Evolutionary conservation across 169 alveolate genomes (phyloP), one percentile per base, ranked within the genome.

Genomic region (Eimeria maxima): DNA sequence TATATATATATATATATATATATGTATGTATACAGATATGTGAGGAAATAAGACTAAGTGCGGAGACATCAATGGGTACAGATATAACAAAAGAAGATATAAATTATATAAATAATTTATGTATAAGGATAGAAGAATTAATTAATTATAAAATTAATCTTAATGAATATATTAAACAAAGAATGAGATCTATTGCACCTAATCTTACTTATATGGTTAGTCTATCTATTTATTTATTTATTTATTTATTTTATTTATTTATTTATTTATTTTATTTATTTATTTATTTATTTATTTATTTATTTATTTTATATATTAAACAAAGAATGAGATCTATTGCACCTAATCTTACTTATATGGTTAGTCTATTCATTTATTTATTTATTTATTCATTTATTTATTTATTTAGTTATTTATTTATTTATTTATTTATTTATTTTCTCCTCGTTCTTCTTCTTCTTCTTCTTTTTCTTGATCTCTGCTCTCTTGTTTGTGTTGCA

Each of bases 171-270:
- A 97, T 99, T 73, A 98, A 99, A 96, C 97, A 98, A 94, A 98
- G 99, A 96, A 99, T 99, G 99, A 98, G 98, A 95, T 99, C 99
- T 63, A 98, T 99, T 71, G 99, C 99, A 7, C 99, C 99, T 38
- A 99, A 99, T 96, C 98, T 99, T 90, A 99, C 99, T 57, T 97
- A 98, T 97, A 98, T 53, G 60, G 60, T 53, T 53, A 53, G 60
- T 53, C n/a, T n/a, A n/a, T 53, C 60, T 53, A 53, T 53, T 8
- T 53, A 53, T 99, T 99, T 11, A 33, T 81, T 10, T 47, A 81
- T 81, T 18, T 47, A 33, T n/a, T n/a, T n/a, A n/a, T n/a, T n/a
- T n/a, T 47, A 81, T 44, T 6, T 47, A 81, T 81, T 13, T 45
- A 44, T 33, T 4, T 20, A 44, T 81, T 18, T 81, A 18, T n/a